Percentiles rank a stretch among this genome's conserved stretches.
These are phyloP conservation scores for Pholiota adiposa DNA, from an alignment of 1,284 basidiomycete species.

Conservation along the genomic window DNA sequence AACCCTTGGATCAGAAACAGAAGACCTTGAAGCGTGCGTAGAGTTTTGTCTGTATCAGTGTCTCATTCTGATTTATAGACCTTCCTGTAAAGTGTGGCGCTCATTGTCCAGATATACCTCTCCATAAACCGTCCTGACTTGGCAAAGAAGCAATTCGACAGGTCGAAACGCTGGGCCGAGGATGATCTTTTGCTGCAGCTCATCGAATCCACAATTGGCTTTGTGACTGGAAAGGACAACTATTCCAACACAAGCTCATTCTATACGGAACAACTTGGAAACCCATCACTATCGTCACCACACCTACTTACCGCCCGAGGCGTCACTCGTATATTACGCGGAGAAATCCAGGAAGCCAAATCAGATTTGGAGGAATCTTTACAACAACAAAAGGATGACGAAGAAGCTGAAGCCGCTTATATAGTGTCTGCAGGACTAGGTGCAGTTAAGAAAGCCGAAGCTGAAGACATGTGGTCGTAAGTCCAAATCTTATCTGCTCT, in stretches of 20 bases:
- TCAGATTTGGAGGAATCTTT: slow-evolving; percentile 85
- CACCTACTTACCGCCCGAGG: slow-evolving; percentile 83
- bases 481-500: slow-evolving; percentile 30
- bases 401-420: slow-evolving; percentile 73
- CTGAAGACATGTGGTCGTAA: slow-evolving; percentile 72
- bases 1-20: slow-evolving; percentile 75
- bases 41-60: slow-evolving; percentile 6
- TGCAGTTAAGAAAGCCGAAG: slow-evolving; percentile 58
- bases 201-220: slow-evolving; percentile 86
- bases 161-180: slow-evolving; percentile 84
- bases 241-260: slow-evolving; percentile 81
- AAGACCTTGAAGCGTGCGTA: slow-evolving; percentile 85
- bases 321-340: slow-evolving; percentile 80
- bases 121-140: slow-evolving; percentile 85
- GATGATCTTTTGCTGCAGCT: slow-evolving; percentile 89
- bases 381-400: slow-evolving; percentile 49
- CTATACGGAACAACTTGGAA: slow-evolving; percentile 90
- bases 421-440: slow-evolving; percentile 71
- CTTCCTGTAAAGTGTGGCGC: slow-evolving; percentile 61
- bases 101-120: slow-evolving; percentile 85
- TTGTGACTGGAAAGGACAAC: slow-evolving; percentile 79
- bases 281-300: slow-evolving; percentile 79
- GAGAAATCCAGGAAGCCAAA: slow-evolving; percentile 81
- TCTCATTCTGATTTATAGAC: slow-evolving; percentile 13
- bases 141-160: slow-evolving; percentile 83